Evolutionary conservation across 2,329 filamentous ascomycete genomes (phyloP).

Genomic region (Thermoascus crustaceus): DNA sequence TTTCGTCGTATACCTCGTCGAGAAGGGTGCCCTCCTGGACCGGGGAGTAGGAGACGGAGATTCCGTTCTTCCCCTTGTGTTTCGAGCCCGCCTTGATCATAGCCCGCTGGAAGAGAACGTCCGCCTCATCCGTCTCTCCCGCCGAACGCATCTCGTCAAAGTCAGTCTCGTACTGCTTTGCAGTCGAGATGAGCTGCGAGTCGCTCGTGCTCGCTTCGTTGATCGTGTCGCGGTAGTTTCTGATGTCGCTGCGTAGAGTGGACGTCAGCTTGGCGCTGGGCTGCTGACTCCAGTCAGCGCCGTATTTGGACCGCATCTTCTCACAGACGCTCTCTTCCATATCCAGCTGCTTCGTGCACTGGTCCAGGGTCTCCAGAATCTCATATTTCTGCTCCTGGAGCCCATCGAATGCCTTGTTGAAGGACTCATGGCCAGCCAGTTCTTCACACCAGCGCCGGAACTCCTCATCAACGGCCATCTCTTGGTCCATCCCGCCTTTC

Average conservation of each 20-base stretch:
- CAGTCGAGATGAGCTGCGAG: slow-evolving; percentile 69
- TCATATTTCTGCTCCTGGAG: slow-evolving; percentile 69
- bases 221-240: slow-evolving; percentile 78
- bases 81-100: slow-evolving; percentile 66
- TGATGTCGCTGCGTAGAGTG: slow-evolving; percentile 77
- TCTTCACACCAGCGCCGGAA: slow-evolving; percentile 93
- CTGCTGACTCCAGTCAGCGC: slow-evolving; percentile 92
- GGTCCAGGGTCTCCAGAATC: slow-evolving; percentile 65
- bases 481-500: slow-evolving; percentile 87
- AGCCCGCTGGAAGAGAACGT: slow-evolving; percentile 79
- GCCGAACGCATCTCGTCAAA: slow-evolving; percentile 94
- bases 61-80: slow-evolving; percentile 53
- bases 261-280: slow-evolving; percentile 84
- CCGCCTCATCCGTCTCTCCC: slow-evolving; percentile 75
- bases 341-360: slow-evolving; percentile 78
- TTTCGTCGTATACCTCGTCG: slow-evolving; percentile 86
- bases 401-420: slow-evolving; percentile 68
- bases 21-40: slow-evolving; percentile 66
- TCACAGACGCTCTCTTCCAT: slow-evolving; percentile 98
- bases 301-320: slow-evolving; percentile 98
- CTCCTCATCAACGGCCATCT: slow-evolving; percentile 78
- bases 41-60: slow-evolving; percentile 49
- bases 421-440: slow-evolving; percentile 75
- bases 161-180: slow-evolving; percentile 76
- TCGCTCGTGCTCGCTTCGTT: slow-evolving; percentile 87